phyloP scores from a whole-genome alignment of 305 asterid species.

The Solanum chacoense region DNA sequence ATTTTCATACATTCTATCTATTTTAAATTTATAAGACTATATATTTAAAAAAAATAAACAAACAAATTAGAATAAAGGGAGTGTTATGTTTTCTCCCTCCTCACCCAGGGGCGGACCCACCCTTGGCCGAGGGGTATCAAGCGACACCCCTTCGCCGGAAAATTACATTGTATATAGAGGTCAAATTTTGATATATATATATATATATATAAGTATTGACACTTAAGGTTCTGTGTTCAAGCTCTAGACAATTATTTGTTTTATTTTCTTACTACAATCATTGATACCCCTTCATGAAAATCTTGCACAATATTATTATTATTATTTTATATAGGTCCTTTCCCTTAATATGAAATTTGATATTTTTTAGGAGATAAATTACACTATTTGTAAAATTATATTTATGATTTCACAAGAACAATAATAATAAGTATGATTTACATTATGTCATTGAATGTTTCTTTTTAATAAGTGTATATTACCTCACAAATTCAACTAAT shows the following conservation, averaged over 20 bases:
- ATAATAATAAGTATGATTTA: too few species aligned
- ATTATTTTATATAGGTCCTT: too few species aligned
- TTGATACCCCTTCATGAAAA: neutral
- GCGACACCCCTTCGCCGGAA: neutral
- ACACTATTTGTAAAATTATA: neutral
- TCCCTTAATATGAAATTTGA: neutral
- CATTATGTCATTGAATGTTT: neutral
- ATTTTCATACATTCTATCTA: neutral
- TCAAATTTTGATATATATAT: too few species aligned
- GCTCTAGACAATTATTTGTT: too few species aligned
- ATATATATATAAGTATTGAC: neutral
- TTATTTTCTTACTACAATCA: too few species aligned
- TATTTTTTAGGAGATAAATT: too few species aligned
- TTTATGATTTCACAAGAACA: neutral
- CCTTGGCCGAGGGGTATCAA: neutral
- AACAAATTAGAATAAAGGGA: neutral
- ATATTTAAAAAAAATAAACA: neutral
- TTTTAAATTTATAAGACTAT: neutral
- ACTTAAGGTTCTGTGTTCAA: neutral
- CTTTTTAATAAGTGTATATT: too few species aligned
- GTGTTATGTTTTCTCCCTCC: neutral
- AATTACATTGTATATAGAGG: too few species aligned
- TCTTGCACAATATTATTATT: neutral
- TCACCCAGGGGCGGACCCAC: neutral
- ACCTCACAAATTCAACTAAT: too few species aligned